Evolutionary conservation across 2,329 filamentous ascomycete species (phyloP), one percentile per base, ranked within the genome.

Genomic region (Dothideomycetes sp.): DNA sequence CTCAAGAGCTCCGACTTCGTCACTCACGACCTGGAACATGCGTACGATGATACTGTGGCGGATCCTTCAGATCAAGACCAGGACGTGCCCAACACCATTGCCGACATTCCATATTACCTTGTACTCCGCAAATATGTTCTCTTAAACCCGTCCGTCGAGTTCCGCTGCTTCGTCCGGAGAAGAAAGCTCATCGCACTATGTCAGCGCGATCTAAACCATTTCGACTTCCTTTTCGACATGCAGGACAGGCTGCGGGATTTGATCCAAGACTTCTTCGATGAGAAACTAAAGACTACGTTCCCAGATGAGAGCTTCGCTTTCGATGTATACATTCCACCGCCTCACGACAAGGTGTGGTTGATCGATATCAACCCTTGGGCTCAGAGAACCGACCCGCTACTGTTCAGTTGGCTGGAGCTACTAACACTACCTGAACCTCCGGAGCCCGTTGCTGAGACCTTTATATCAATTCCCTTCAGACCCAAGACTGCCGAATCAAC

Each of bases 341-440:
- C 81, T 1, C 73, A 93, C 40, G 77, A 84, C 36, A 72, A 76
- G 35, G 84, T 93, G 2, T 83, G 87, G 65, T 68, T 98, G 9
- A 81, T 98, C 36, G 91, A 98, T 56, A 83, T 98, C 54, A 96
- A 96, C 54, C 86, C 91, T 0, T 98, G 89, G 85, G 89, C 89
- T 1, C 75, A 78, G 31, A 71, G 85, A 44, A 98, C 91, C 0
- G 91, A 98, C 63, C 81, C 84, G 4, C 61, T 96, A 33, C 68
- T 95, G 1, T 98, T 94, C 57, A 81, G 79, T 32, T 98, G 91
- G 91, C 58, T 81, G 45, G 89, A 96, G 63, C 69, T 98, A 31
- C 66, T 96, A 43, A 77, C 75, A 0, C 73, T 85, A 64, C 69
- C 78, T 27, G 76, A 83, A 7, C 72, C 75, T 2, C 43, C 48